Conservation (phyloP, 140 eudicot species). For the Flaveria floridana region DNA sequence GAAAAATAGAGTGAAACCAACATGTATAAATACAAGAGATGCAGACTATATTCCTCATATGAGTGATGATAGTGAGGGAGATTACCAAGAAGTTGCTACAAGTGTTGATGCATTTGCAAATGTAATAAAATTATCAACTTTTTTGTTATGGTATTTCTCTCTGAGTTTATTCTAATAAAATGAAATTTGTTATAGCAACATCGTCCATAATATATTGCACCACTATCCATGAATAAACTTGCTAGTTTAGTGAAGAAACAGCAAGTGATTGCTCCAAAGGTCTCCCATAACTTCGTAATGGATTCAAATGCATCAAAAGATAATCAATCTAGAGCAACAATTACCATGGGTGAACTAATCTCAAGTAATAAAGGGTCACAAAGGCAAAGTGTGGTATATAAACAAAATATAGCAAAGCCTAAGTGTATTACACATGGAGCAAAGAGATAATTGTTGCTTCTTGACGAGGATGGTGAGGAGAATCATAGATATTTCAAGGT, state of each 20-base stretch:
- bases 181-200: neutral
- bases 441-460: neutral
- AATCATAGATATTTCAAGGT: neutral
- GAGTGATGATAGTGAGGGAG: neutral
- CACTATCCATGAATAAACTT: neutral
- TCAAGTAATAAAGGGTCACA: neutral
- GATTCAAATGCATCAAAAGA: slow-evolving; percentile 1
- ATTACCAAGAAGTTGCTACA: neutral
- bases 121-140: neutral
- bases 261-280: neutral
- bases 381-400: neutral
- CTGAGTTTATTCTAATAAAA: neutral
- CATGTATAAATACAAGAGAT: neutral
- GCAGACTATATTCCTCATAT: neutral
- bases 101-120: neutral
- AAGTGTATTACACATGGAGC: neutral
- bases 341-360: neutral
- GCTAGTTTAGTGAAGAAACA: neutral
- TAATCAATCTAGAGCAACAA: neutral
- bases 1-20: neutral
- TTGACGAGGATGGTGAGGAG: neutral
- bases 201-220: neutral
- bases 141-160: neutral
- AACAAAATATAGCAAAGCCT: neutral
- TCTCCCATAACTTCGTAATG: neutral